Evolutionary conservation across 2,329 filamentous ascomycete genomes (phyloP).

Genomic region (Ophiostoma tasmaniense): DNA sequence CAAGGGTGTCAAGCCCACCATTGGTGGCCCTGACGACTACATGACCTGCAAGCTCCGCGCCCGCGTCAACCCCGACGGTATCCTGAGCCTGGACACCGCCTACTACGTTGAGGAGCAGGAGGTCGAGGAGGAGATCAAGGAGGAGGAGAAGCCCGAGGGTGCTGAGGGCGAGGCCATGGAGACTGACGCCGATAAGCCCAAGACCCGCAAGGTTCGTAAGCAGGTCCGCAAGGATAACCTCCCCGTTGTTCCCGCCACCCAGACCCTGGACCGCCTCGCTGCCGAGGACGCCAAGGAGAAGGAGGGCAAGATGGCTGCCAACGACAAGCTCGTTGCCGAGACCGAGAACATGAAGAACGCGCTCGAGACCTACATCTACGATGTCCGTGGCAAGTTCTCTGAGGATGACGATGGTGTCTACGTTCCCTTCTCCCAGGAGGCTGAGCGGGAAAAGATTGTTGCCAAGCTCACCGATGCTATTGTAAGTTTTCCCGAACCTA

Average conservation of each 20-base stretch:
- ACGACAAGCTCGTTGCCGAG: conserved; percentile 96
- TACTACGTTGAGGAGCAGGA: conserved; percentile 98
- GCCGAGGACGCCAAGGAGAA: conserved; percentile 68
- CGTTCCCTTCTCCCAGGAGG: conserved; percentile 19
- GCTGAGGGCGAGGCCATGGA: conserved; percentile 56
- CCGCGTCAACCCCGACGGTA: conserved; percentile 88
- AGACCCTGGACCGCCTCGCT: conserved; percentile 60
- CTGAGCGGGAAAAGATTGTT: conserved; percentile 54
- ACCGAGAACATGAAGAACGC: conserved; percentile 99
- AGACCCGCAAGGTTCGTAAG: conserved; percentile 98
- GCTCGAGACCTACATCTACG: conserved; percentile 95
- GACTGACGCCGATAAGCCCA: conserved; percentile 58
- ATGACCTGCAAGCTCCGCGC: conserved; percentile 99
- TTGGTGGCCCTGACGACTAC: conserved; percentile 83
- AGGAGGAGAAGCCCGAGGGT: conserved; percentile 25
- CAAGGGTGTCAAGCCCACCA: conserved; percentile 79
- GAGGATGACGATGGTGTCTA: conserved; percentile 15
- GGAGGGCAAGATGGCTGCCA: conserved; percentile 87
- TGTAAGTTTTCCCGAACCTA: background rate
- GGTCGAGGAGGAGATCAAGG: conserved; percentile 63
- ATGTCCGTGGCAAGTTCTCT: conserved; percentile 71
- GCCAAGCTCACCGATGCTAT: conserved; percentile 65
- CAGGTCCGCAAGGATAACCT: conserved; percentile 96
- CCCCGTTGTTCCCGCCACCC: conserved; percentile 74
- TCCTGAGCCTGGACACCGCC: conserved; percentile 91